These are phyloP conservation scores for Gardenia jasminoides DNA, from an alignment of 257 asterid species.

Conservation along the genomic window DNA sequence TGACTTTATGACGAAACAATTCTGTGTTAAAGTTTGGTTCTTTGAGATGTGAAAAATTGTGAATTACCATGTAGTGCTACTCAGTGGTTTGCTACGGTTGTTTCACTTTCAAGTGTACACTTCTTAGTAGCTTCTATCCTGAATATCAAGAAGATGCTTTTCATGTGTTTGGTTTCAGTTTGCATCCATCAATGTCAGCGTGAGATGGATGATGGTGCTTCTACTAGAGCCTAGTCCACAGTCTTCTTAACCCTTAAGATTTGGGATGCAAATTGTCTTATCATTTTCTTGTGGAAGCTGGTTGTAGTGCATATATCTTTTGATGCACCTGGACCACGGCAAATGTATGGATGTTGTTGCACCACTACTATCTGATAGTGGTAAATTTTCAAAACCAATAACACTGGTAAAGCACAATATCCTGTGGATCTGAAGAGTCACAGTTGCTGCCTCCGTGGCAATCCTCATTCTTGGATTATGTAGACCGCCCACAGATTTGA, in stretches of 20 bases:
- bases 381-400: neutral
- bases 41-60: slow-evolving; percentile 26
- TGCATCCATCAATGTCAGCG: slow-evolving; percentile 7
- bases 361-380: neutral
- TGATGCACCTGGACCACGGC: slow-evolving; percentile 37
- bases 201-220: neutral
- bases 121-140: slow-evolving; percentile 6
- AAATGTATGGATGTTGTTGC: slow-evolving; percentile 9
- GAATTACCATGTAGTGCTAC: slow-evolving; percentile 23
- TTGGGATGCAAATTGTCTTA: slow-evolving; percentile 12
- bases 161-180: slow-evolving; percentile 13
- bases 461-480: slow-evolving; percentile 26
- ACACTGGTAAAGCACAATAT: neutral
- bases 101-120: slow-evolving; percentile 22
- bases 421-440: slow-evolving; percentile 20
- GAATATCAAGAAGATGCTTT: slow-evolving; percentile 18
- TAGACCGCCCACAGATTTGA: slow-evolving; percentile 7
- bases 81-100: slow-evolving; percentile 23
- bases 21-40: slow-evolving; percentile 20
- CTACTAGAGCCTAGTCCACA: neutral
- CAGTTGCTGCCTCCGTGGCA: neutral
- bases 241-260: neutral
- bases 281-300: slow-evolving; percentile 18
- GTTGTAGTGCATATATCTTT: slow-evolving; percentile 10
- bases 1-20: slow-evolving; percentile 20